A percentile compares a stretch with the other conserved stretches of the same genome.
phyloP scores from a whole-genome alignment of 768 basidiomycete genomes.

The Agrocybe praecox region DNA sequence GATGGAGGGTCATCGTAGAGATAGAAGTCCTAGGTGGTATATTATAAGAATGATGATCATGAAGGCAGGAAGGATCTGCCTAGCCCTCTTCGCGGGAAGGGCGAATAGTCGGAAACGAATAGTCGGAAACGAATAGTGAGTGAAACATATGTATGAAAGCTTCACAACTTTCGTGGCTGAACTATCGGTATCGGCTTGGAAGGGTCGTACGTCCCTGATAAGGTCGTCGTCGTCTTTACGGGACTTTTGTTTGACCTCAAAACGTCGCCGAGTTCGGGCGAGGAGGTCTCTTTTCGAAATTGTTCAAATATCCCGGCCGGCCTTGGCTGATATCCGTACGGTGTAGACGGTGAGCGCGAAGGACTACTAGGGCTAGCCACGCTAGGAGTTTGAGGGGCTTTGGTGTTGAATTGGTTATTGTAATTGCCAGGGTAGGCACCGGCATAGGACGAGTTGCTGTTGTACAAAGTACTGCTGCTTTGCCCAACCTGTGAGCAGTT shows the following conservation, averaged over 20 bases:
- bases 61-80: no score
- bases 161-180: conserved; percentile 7
- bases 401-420: conserved; percentile 3
- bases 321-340: conserved; percentile 6
- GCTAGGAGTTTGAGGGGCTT: conserved; percentile 1
- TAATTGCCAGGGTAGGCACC: conserved; percentile 13
- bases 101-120: background rate
- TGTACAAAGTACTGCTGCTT: background rate
- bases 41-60: no score
- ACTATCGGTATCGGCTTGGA: conserved; percentile 7
- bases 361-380: background rate
- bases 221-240: background rate
- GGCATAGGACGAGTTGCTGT: conserved; percentile 8
- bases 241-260: conserved; percentile 15
- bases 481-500: conserved; percentile 25
- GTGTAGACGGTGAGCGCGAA: conserved; percentile 5
- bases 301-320: conserved; percentile 15
- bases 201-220: background rate
- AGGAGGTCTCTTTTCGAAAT: conserved; percentile 18
- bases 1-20: background rate
- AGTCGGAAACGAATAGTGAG: background rate
- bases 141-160: background rate
- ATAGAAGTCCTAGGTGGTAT: background rate
- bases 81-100: background rate
- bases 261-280: conserved; percentile 19